Evolutionary conservation across 176 grass and related monocot species (phyloP).

Genomic region (Aegilops longissima): DNA sequence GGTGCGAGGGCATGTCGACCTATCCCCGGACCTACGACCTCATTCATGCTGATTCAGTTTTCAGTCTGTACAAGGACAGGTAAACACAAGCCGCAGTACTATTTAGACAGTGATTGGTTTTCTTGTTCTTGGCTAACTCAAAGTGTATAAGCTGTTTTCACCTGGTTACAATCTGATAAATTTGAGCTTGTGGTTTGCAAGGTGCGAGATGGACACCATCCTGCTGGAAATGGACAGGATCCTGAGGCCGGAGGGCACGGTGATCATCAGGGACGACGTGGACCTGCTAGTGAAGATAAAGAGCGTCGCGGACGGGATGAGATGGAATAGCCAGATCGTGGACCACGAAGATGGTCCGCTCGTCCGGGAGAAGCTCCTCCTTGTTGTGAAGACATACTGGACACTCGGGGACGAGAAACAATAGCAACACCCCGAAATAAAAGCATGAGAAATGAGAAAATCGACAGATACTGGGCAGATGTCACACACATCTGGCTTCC

Average conservation of each 20-base stretch:
- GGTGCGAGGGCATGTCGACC: conserved; percentile 93
- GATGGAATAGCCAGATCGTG: conserved; percentile 88
- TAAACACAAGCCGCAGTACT: conserved; percentile 20
- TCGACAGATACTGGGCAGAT: conserved; percentile 31
- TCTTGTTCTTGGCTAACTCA: neutral
- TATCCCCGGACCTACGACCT: conserved; percentile 98
- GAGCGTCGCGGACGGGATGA: conserved; percentile 75
- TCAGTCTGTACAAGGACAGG: conserved; percentile 80
- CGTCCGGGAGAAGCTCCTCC: conserved; percentile 83
- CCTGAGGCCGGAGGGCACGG: conserved; percentile 80
- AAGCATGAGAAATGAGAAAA: conserved; percentile 6
- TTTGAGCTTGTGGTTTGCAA: conserved; percentile 16
- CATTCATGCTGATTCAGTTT: conserved; percentile 75
- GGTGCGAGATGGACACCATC: conserved; percentile 81
- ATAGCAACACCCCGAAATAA: conserved; percentile 36
- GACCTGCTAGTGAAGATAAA: conserved; percentile 88
- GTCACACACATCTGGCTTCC: neutral
- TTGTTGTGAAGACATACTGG: conserved; percentile 96
- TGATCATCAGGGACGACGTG: conserved; percentile 84
- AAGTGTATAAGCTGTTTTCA: neutral
- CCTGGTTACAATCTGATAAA: neutral
- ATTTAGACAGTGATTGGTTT: neutral
- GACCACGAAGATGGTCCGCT: conserved; percentile 93
- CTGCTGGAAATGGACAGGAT: conserved; percentile 92
- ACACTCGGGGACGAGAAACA: conserved; percentile 53